phyloP scores from a whole-genome alignment of 306 rosid species.

The Astragalus membranaceus region DNA sequence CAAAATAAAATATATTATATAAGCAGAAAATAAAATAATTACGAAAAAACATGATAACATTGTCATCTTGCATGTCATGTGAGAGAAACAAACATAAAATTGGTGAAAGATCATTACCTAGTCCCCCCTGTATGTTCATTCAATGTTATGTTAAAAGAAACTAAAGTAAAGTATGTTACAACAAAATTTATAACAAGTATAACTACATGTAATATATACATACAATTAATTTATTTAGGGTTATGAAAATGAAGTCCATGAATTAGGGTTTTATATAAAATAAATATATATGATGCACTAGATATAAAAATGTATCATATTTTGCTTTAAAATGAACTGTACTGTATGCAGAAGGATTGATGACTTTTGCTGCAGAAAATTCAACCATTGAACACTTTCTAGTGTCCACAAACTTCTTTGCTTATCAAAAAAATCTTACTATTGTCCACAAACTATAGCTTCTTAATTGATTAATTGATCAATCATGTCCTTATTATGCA shows the following conservation, averaged over 20 bases:
- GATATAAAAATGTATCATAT: neutral
- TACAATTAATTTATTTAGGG: constrained; percentile 21
- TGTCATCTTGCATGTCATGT: constrained; percentile 24
- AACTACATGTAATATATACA: no score
- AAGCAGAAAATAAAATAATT: neutral
- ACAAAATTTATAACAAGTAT: no score
- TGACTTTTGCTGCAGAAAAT: neutral
- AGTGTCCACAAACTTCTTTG: neutral
- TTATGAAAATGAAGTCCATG: constrained; percentile 24
- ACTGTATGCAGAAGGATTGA: neutral
- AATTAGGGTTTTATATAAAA: constrained; percentile 33
- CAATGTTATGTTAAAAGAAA: neutral
- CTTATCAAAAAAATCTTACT: no score
- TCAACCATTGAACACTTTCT: neutral
- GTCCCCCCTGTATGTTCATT: constrained; percentile 10
- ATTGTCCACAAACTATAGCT: neutral
- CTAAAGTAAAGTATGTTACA: neutral
- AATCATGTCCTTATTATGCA: neutral
- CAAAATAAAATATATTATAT: neutral
- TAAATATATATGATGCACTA: neutral
- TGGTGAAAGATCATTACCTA: constrained; percentile 1
- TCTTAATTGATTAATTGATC: neutral
- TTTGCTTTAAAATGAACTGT: neutral
- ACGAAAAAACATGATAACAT: constrained; percentile 15
- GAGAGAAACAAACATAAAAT: constrained; percentile 18